phyloP scores from a whole-genome alignment of 2,329 filamentous ascomycete species.

The Curvularia spicifera region DNA sequence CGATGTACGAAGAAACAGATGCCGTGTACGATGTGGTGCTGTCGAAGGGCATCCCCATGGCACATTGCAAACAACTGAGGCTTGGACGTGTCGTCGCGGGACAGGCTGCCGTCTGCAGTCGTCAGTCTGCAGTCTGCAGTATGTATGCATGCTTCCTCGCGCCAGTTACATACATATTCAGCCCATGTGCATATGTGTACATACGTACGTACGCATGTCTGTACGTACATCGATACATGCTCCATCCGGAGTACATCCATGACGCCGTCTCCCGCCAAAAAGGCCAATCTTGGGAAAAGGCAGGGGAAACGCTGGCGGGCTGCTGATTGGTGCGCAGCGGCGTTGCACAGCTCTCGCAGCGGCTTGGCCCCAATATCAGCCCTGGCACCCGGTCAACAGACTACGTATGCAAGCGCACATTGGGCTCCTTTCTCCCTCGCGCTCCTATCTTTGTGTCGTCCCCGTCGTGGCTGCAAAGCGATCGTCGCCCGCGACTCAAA shows the following conservation, averaged over 20 bases:
- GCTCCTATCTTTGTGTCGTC: neutral
- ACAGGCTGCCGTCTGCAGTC: no score
- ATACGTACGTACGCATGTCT: neutral
- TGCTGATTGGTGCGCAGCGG: slow-evolving; percentile 7
- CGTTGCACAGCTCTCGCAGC: slow-evolving; percentile 11
- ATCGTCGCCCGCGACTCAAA: neutral
- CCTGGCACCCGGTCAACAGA: slow-evolving; percentile 6
- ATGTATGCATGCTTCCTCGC: no score
- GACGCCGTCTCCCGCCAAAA: neutral
- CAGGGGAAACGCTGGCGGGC: slow-evolving; percentile 6
- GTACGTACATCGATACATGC: neutral
- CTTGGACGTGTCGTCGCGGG: no score
- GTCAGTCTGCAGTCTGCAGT: no score
- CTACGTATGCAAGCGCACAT: neutral
- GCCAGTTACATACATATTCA: no score
- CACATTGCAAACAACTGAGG: no score
- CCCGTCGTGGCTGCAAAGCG: neutral
- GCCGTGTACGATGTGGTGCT: no score
- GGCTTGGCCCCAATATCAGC: slow-evolving; percentile 13
- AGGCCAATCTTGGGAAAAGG: slow-evolving; percentile 7
- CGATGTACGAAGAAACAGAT: neutral
- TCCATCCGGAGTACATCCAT: no score
- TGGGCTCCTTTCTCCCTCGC: neutral
- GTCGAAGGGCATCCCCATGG: no score
- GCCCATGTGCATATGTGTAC: neutral